These are phyloP conservation scores for Ensete glaucum DNA, from an alignment of 176 grass and related monocot genomes.

Conservation along the genomic window DNA sequence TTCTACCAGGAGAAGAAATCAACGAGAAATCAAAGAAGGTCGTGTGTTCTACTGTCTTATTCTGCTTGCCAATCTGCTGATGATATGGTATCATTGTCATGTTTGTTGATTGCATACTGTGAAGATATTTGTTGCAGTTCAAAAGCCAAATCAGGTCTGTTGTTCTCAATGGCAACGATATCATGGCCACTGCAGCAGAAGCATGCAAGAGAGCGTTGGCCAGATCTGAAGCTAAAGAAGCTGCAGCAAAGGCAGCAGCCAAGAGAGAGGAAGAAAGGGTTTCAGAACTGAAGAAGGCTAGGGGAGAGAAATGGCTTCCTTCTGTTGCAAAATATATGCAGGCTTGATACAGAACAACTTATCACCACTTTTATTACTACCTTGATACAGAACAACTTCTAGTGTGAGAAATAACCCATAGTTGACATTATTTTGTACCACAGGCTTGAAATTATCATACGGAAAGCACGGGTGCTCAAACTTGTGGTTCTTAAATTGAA, in stretches of 20 bases:
- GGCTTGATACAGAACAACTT: neutral
- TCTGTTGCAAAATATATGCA: conserved; percentile 75
- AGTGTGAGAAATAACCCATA: no score
- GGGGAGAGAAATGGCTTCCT: conserved; percentile 99
- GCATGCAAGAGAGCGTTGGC: conserved; percentile 52
- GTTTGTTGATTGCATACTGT: neutral
- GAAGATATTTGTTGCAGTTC: conserved; percentile 47
- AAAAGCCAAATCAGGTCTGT: conserved; percentile 55
- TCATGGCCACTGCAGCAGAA: conserved; percentile 57
- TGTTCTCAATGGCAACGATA: conserved; percentile 48
- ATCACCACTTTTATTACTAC: no score
- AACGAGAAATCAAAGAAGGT: conserved; percentile 97
- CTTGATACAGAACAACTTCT: no score
- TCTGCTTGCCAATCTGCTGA: neutral
- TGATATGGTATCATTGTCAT: neutral
- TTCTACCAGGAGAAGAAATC: conserved; percentile 44
- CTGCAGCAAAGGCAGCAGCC: conserved; percentile 45
- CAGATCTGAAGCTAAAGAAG: conserved; percentile 66
- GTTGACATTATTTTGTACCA: neutral
- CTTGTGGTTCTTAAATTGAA: neutral
- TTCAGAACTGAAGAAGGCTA: conserved; percentile 49
- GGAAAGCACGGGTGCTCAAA: neutral
- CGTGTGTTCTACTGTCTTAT: neutral
- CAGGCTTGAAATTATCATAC: neutral
- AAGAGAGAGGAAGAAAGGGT: conserved; percentile 86